Evolutionary conservation across 176 grass and related monocot species (phyloP).

Genomic region (Pontederia crassipes): DNA sequence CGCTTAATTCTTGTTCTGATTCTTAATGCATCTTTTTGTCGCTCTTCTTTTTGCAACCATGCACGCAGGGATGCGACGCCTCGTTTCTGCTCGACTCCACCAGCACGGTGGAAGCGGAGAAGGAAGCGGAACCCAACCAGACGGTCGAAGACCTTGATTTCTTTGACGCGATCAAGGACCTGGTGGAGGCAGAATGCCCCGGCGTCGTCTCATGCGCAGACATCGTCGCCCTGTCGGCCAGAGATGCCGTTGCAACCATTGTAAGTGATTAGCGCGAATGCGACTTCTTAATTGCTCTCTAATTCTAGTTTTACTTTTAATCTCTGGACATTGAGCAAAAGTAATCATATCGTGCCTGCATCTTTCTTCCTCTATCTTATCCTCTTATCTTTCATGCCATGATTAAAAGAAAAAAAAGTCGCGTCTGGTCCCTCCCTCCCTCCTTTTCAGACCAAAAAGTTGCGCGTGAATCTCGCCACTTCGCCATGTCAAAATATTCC

Average conservation of each 20-base stretch:
- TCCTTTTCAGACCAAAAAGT: no score
- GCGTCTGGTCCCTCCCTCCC: no score
- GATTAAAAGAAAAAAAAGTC: no score
- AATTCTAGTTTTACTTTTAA: neutral
- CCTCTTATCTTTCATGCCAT: no score
- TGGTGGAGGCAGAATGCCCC: constrained; percentile 18
- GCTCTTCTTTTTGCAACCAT: neutral
- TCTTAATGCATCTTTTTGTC: neutral
- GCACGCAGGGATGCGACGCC: constrained; percentile 16
- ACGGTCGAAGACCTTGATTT: constrained; percentile 13
- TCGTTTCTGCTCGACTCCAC: constrained; percentile 16
- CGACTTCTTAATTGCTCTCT: no score
- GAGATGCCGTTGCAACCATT: constrained; percentile 9
- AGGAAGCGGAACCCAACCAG: constrained; percentile 13
- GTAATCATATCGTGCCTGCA: neutral
- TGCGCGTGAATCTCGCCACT: no score
- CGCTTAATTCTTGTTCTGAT: neutral
- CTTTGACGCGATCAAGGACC: constrained; percentile 10
- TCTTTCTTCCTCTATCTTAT: no score
- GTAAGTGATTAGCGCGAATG: constrained; percentile 6
- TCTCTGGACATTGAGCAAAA: no score
- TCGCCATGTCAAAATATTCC: no score
- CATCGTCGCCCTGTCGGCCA: constrained; percentile 11
- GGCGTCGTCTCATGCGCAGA: constrained; percentile 21
- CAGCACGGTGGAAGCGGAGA: constrained; percentile 11